Base-by-base conservation (phyloP, 306 rosid species). In the Malus fusca region DNA sequence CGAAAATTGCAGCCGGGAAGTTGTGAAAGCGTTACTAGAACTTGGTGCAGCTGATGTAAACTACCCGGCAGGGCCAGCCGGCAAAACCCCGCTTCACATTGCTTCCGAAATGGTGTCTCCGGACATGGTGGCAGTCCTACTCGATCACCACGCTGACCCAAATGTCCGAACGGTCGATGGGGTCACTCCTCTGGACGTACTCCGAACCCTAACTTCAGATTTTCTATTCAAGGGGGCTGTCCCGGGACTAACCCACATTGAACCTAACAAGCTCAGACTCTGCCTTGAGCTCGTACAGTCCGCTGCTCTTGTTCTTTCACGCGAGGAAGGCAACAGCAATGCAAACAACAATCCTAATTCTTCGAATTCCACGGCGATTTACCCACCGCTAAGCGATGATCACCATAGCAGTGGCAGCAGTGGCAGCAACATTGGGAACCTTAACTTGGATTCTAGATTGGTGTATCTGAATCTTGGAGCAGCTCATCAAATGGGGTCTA, bases 171-270 rank as follows among this genome's bases (percentile, higher is more conserved):
- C 99, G 0, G 85, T 96, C 0, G 96, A 90, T 1, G 97, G 92
- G 2, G 85, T 96, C 17, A 96, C 98, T 0, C 97, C 99, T 0
- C 83, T 96, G 1, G 99, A 96, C 78, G 90, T 92, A 0, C 88
- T 96, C 1, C 77, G 99, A 92, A 96, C 99, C 97, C 97, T 96
- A 89, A 96, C 99, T 4, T 96, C 99, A 0, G 99, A 96, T 76
- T 96, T 96, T 31, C 92, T 96, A 9, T 96, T 96, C 88, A 96
- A 96, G 82, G 99, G 99, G 3, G 99, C 99, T 2, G 97, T 96
- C 11, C 99, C 99, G 10, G 99, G 99, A 25, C 77, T 96, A 5
- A 87, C 96, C 1, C 98, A 92, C 82, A 90, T 92, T 3, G 99
- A 96, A 46, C 99, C 99, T 3, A 96, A 96, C 86, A 96, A 96